These are phyloP conservation scores for Lotus japonicus DNA, from an alignment of 306 rosid genomes.

Conservation along the genomic window DNA sequence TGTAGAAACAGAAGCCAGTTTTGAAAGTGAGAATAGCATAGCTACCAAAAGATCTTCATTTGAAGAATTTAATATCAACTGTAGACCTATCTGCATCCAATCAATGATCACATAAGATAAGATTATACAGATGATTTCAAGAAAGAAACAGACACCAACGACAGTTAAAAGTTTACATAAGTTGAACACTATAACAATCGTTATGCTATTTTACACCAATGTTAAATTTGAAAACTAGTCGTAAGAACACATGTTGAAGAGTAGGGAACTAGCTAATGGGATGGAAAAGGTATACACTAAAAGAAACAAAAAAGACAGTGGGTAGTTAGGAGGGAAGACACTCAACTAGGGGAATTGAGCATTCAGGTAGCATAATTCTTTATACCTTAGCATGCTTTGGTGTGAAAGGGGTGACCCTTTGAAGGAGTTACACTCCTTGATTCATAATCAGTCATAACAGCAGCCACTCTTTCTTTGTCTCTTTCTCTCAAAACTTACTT, in stretches of 20 bases:
- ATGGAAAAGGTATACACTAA: too few relatives aligned
- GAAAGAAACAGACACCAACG: neutral
- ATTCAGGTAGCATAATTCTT: too few relatives aligned
- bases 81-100: conserved; percentile 53
- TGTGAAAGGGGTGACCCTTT: too few relatives aligned
- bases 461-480: too few relatives aligned
- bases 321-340: too few relatives aligned
- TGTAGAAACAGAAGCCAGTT: conserved; percentile 48
- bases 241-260: neutral
- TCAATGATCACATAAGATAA: conserved; percentile 9
- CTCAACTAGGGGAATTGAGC: too few relatives aligned
- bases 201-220: neutral
- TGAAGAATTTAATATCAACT: conserved; percentile 37
- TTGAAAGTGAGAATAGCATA: conserved; percentile 68
- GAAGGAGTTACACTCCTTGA: too few relatives aligned
- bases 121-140: neutral
- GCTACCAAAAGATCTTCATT: conserved; percentile 49
- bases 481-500: too few relatives aligned
- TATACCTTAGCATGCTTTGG: too few relatives aligned
- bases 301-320: too few relatives aligned
- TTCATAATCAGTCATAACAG: too few relatives aligned
- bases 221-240: neutral
- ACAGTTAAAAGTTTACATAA: neutral
- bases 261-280: neutral
- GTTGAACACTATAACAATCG: neutral